Evolutionary conservation across 225 moss, liverwort and hornwort species (phyloP).

Genomic region (Sphagnum tenellum): DNA sequence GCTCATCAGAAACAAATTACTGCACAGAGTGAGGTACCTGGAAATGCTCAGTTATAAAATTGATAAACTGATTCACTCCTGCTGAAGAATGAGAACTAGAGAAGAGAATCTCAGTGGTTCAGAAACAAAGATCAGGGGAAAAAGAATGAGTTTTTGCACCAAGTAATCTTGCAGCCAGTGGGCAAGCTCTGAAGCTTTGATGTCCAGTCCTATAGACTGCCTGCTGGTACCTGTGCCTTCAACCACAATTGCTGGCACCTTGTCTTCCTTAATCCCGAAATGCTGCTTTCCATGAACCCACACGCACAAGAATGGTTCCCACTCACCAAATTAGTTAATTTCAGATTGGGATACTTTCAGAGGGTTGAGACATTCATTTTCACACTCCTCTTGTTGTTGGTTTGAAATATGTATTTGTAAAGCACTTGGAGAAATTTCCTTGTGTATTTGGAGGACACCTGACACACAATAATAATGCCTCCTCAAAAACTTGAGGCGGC

Average conservation of each 20-base stretch:
- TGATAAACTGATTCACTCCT: no score
- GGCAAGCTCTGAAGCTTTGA: constrained; percentile 43
- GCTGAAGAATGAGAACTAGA: no score
- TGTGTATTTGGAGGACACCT: no score
- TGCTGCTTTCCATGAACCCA: constrained; percentile 33
- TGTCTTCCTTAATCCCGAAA: constrained; percentile 53
- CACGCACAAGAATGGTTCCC: not conserved
- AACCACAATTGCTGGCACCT: constrained; percentile 69
- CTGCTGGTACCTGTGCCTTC: constrained; percentile 41
- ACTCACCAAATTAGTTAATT: not conserved
- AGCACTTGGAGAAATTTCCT: not conserved
- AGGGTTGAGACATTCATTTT: not conserved
- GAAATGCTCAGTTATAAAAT: not conserved
- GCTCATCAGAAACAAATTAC: constrained; percentile 5
- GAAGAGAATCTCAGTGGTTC: no score
- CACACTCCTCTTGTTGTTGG: not conserved
- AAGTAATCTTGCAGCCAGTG: constrained; percentile 55
- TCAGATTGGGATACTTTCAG: not conserved
- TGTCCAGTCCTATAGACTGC: constrained; percentile 46
- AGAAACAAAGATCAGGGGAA: not conserved
- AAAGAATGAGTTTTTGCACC: constrained; percentile 20
- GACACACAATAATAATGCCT: no score
- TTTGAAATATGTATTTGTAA: not conserved
- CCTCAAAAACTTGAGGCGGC: no score
- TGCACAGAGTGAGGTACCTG: not conserved